Conservation (phyloP, 2,329 filamentous ascomycete genomes). For the Fusarium nurragi region DNA sequence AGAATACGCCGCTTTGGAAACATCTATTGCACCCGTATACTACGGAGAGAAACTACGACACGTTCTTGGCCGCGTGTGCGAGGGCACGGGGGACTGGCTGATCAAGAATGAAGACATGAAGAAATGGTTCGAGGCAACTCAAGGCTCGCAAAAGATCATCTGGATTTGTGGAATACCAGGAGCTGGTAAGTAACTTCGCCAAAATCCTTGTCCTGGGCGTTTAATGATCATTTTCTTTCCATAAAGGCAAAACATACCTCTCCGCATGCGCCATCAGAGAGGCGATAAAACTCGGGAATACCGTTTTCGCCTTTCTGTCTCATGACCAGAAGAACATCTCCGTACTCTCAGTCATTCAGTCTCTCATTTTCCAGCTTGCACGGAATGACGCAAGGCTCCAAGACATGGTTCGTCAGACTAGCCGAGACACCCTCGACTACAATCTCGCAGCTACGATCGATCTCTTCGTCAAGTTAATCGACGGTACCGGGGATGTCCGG, state of each 20-base stretch:
- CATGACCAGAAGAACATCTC: neutral
- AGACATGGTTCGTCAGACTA: neutral
- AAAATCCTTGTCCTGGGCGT: neutral
- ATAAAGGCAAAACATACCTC: neutral
- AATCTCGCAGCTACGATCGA: neutral
- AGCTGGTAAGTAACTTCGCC: neutral
- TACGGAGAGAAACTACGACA: neutral
- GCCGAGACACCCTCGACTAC: neutral
- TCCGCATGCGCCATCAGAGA: neutral
- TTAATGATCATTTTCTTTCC: neutral
- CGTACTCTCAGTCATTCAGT: neutral
- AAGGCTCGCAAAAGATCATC: neutral
- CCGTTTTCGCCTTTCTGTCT: neutral
- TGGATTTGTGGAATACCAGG: conserved; percentile 1
- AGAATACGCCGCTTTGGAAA: neutral
- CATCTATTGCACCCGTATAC: neutral
- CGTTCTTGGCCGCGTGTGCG: neutral
- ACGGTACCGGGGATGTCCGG: neutral
- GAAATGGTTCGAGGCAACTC: neutral
- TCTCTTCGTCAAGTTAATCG: neutral
- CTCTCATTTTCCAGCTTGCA: neutral
- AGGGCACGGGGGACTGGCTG: neutral
- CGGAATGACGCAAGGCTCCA: neutral
- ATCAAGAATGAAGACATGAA: neutral
- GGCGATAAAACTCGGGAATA: neutral